phyloP scores from a whole-genome alignment of 2,329 filamentous ascomycete species.

The Trichothecium roseum region DNA sequence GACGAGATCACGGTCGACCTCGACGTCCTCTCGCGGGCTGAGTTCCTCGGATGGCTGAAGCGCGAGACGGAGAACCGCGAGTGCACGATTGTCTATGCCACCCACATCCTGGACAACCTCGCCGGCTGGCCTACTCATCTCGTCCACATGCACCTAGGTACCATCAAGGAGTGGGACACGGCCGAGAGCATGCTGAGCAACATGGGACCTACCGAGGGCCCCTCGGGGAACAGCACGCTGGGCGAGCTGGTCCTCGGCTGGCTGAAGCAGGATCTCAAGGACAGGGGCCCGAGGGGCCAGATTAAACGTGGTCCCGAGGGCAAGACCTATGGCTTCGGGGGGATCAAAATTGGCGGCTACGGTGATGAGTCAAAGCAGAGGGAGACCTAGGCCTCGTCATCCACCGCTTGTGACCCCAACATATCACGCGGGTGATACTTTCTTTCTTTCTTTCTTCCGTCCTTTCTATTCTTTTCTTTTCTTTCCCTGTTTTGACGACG shows the following conservation, averaged over 20 bases:
- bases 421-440: neutral
- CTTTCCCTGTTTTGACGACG: conserved; percentile 2
- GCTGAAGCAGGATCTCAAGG: conserved; percentile 70
- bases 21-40: conserved; percentile 72
- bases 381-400: conserved; percentile 12
- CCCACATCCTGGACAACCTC: conserved; percentile 92
- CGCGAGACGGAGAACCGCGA: conserved; percentile 70
- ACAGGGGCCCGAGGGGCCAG: conserved; percentile 65
- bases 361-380: conserved; percentile 39
- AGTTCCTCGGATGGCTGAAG: conserved; percentile 81
- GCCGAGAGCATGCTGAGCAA: conserved; percentile 58
- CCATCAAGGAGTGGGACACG: conserved; percentile 75
- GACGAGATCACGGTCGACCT: conserved; percentile 97
- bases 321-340: conserved; percentile 47
- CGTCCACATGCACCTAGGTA: conserved; percentile 88
- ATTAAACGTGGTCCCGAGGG: conserved; percentile 48
- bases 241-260: conserved; percentile 82
- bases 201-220: conserved; percentile 23
- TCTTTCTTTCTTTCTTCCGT: conserved; percentile 3
- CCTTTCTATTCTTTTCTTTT: conserved; percentile 4
- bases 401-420: conserved; percentile 6
- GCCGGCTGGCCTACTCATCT: conserved; percentile 92
- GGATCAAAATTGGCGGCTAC: conserved; percentile 44
- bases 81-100: conserved; percentile 94
- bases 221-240: conserved; percentile 65